Conservation (phyloP, 768 basidiomycete species). For the Cyclocybe cylindracea region DNA sequence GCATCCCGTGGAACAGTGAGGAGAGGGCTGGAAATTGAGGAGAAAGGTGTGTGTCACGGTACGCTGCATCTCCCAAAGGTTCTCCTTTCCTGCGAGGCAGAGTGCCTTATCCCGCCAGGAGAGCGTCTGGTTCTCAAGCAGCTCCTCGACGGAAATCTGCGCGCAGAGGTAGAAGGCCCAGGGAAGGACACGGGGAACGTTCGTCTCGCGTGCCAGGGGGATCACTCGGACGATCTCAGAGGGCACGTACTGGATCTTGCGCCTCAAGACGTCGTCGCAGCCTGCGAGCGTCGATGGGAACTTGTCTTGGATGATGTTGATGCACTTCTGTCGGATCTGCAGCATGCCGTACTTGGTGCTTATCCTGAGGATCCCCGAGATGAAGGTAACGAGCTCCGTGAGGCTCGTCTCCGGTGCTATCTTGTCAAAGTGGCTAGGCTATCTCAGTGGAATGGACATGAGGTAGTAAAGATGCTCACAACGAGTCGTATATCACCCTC, state of each 20-base stretch:
- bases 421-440: conserved; percentile 38
- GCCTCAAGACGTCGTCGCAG: conserved; percentile 37
- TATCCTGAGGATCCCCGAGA: conserved; percentile 42
- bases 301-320: conserved; percentile 37
- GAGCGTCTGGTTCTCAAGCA: conserved; percentile 33
- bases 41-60: conserved; percentile 35
- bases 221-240: conserved; percentile 41
- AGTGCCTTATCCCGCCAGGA: conserved; percentile 44
- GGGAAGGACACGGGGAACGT: conserved; percentile 41
- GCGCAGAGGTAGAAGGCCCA: conserved; percentile 49
- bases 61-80: conserved; percentile 41
- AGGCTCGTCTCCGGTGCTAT: conserved; percentile 33
- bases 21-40: conserved; percentile 33
- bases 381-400: conserved; percentile 35
- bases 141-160: conserved; percentile 34
- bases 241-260: conserved; percentile 36
- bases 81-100: conserved; percentile 40
- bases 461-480: conserved; percentile 26
- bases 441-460: background rate
- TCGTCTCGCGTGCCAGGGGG: conserved; percentile 39
- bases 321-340: conserved; percentile 37
- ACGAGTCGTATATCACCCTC: conserved; percentile 37
- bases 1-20: conserved; percentile 29
- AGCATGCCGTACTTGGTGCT: conserved; percentile 45
- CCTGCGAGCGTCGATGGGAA: conserved; percentile 42